Conservation (phyloP, 2,329 filamentous ascomycete species). For the Beauveria bassiana region DNA sequence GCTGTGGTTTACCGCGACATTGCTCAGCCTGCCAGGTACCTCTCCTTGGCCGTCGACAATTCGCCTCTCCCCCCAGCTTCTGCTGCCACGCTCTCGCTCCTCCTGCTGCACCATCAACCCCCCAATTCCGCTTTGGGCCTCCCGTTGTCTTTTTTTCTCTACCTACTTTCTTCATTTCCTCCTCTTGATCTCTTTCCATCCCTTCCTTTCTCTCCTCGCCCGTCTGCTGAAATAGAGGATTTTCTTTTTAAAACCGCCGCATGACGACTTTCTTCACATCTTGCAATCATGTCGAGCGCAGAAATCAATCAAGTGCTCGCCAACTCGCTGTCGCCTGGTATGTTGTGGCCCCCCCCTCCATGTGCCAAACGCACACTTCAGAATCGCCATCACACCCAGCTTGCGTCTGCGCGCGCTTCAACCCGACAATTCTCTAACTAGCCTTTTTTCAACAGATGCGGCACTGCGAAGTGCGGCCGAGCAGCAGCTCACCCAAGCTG, state of each 20-base stretch:
- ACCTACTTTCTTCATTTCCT: slow-evolving; percentile 3
- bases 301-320: slow-evolving; percentile 97
- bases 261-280: slow-evolving; percentile 28
- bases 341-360: slow-evolving; percentile 28
- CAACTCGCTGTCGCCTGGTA: slow-evolving; percentile 93
- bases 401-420: not conserved
- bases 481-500: slow-evolving; percentile 86
- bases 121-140: slow-evolving; percentile 10
- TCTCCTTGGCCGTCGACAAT: not conserved
- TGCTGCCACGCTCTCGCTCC: not conserved
- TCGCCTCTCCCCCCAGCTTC: not conserved
- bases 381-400: slow-evolving; percentile 7
- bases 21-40: not conserved
- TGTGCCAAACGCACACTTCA: slow-evolving; percentile 9
- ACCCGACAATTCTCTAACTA: slow-evolving; percentile 23
- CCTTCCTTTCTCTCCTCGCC: slow-evolving; percentile 8
- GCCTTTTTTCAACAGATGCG: slow-evolving; percentile 57
- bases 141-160: slow-evolving; percentile 7
- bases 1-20: not conserved
- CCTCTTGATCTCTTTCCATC: not conserved
- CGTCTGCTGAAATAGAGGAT: slow-evolving; percentile 1
- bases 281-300: slow-evolving; percentile 60
- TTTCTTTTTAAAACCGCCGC: slow-evolving; percentile 20
- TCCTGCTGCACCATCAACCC: slow-evolving; percentile 6
- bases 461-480: slow-evolving; percentile 84